Percentiles rank a stretch among this genome's conserved stretches.
These are phyloP conservation scores for Calonectria hongkongensis DNA, from an alignment of 2,329 filamentous ascomycete species.

Conservation along the genomic window DNA sequence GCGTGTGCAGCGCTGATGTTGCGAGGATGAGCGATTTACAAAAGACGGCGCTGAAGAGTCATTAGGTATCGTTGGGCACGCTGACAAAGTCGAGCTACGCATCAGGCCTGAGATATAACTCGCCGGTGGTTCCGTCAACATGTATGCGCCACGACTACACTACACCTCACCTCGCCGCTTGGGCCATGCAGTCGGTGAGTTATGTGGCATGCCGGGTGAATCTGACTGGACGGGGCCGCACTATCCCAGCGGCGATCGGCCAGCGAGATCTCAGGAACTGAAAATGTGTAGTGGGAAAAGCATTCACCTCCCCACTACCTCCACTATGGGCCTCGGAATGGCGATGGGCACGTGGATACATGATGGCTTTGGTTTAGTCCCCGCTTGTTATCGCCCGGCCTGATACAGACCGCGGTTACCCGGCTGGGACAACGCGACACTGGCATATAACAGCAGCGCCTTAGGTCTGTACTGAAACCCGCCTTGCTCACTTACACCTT, in stretches of 20 bases:
- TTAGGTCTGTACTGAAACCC: not conserved
- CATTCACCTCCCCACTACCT: conserved; percentile 12
- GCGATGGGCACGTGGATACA: conserved; percentile 34
- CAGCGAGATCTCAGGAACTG: conserved; percentile 33
- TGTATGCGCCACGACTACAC: not conserved
- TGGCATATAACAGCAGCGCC: not conserved
- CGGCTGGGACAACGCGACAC: not conserved
- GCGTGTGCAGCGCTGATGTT: conserved; percentile 40
- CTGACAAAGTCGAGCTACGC: not conserved
- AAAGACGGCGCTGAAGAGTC: not conserved
- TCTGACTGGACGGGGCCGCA: not conserved
- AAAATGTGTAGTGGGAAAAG: not conserved
- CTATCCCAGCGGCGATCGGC: not conserved
- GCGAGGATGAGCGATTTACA: conserved; percentile 48
- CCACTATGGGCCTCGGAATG: conserved; percentile 2
- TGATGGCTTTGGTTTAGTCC: conserved; percentile 7
- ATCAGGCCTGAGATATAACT: not conserved
- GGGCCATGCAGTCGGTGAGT: not conserved
- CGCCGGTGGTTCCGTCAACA: conserved; percentile 1
- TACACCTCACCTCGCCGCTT: not conserved
- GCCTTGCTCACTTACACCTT: not conserved
- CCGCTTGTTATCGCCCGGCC: conserved; percentile 20
- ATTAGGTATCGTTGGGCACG: not conserved
- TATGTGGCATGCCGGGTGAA: conserved; percentile 1
- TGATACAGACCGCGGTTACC: conserved; percentile 1